Evolutionary conservation across 2,329 filamentous ascomycete genomes (phyloP).

Genomic region (Aureobasidium melanogenum): DNA sequence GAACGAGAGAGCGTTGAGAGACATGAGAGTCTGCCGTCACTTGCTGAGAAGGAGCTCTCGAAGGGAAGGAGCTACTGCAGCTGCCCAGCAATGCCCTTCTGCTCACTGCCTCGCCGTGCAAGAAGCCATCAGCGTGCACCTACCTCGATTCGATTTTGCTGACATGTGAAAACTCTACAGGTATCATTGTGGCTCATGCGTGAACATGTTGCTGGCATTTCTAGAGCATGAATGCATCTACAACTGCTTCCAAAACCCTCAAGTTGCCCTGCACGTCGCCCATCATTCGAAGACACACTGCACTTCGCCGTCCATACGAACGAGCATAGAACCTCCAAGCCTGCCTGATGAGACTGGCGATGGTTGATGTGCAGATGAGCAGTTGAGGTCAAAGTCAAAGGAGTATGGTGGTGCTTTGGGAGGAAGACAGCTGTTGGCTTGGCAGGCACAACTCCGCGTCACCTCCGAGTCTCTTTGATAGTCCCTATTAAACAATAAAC

Average conservation of each 20-base stretch:
- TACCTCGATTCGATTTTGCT: background rate
- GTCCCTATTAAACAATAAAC: background rate
- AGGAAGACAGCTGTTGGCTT: background rate
- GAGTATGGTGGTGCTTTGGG: background rate
- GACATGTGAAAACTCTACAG: background rate
- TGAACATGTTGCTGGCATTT: too few relatives aligned
- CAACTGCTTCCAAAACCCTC: background rate
- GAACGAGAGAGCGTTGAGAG: background rate
- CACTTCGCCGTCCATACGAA: background rate
- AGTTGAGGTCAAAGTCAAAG: background rate
- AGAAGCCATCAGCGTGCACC: background rate
- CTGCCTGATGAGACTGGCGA: background rate
- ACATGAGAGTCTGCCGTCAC: background rate
- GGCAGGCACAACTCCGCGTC: conserved; percentile 1
- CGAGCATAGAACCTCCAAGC: too few relatives aligned
- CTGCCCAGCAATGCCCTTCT: background rate
- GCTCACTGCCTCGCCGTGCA: background rate
- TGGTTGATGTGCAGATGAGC: background rate
- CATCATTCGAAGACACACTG: background rate
- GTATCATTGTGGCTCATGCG: background rate
- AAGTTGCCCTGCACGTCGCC: background rate
- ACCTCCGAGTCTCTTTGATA: background rate
- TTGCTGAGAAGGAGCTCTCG: background rate
- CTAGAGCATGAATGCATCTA: background rate
- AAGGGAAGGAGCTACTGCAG: background rate